Percentiles rank a stretch among this genome's conserved stretches.
Evolutionary conservation across 2,329 filamentous ascomycete species (phyloP).

Genomic region (Magnaporthiopsis incrustans): DNA sequence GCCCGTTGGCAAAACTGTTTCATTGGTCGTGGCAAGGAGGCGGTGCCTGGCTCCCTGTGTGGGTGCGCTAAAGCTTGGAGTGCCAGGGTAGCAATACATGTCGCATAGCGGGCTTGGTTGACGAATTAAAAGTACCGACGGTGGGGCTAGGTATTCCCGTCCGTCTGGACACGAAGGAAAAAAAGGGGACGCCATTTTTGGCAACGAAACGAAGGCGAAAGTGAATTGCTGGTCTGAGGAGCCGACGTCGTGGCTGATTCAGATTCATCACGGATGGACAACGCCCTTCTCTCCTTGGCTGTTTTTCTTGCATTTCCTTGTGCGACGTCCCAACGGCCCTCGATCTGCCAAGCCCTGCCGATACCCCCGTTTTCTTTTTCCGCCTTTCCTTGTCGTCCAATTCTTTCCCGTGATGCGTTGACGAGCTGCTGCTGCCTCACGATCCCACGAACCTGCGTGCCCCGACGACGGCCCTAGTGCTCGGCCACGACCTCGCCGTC

Average conservation of each 20-base stretch:
- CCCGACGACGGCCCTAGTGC: neutral
- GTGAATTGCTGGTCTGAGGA: neutral
- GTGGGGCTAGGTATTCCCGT: neutral
- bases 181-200: neutral
- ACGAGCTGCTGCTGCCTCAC: conserved; percentile 7
- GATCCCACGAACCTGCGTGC: neutral
- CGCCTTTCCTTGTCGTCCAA: neutral
- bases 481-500: neutral
- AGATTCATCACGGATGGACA: neutral
- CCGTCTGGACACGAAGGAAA: neutral
- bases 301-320: neutral
- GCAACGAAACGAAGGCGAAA: neutral
- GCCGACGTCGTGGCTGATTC: neutral
- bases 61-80: neutral
- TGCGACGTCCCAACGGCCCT: neutral
- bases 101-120: neutral
- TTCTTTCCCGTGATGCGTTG: conserved; percentile 15
- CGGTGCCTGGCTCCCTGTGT: neutral
- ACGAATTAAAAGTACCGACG: neutral
- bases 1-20: neutral
- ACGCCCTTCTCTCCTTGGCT: neutral
- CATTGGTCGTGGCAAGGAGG: neutral
- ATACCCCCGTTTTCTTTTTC: neutral
- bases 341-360: neutral
- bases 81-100: neutral